These are phyloP conservation scores for Flaveria trinervia DNA, from an alignment of 129 eudicot species.

Conservation along the genomic window DNA sequence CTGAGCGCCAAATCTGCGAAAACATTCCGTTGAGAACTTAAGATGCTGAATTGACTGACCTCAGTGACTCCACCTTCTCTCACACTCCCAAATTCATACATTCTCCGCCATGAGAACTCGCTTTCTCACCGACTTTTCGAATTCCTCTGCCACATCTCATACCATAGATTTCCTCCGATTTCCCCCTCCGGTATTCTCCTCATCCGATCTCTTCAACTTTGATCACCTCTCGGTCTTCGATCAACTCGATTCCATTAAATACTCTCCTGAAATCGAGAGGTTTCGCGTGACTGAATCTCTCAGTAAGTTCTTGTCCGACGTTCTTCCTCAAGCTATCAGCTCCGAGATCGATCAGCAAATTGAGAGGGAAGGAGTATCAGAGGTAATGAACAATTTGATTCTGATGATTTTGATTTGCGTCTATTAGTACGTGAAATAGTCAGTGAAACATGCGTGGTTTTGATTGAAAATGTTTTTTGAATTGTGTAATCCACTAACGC, in stretches of 20 bases:
- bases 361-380: constrained; percentile 29
- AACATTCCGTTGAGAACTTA: neutral
- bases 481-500: constrained; percentile 10
- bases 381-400: constrained; percentile 33
- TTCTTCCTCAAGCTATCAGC: constrained; percentile 54
- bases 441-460: neutral
- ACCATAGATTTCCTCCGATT: constrained; percentile 70
- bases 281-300: constrained; percentile 56
- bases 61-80: neutral
- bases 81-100: constrained; percentile 6
- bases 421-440: neutral
- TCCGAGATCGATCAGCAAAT: constrained; percentile 30
- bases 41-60: no score
- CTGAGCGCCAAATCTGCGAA: constrained; percentile 18
- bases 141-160: constrained; percentile 46
- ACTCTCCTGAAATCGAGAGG: constrained; percentile 40
- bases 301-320: constrained; percentile 61
- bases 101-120: constrained; percentile 74
- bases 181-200: constrained; percentile 57
- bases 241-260: constrained; percentile 28
- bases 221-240: constrained; percentile 41
- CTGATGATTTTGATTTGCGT: constrained; percentile 16
- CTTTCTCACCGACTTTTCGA: constrained; percentile 53
- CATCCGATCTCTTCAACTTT: constrained; percentile 35
- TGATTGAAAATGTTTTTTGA: constrained; percentile 20